These are phyloP conservation scores for Pisolithus microcarpus DNA, from an alignment of 768 basidiomycete genomes.

Conservation along the genomic window DNA sequence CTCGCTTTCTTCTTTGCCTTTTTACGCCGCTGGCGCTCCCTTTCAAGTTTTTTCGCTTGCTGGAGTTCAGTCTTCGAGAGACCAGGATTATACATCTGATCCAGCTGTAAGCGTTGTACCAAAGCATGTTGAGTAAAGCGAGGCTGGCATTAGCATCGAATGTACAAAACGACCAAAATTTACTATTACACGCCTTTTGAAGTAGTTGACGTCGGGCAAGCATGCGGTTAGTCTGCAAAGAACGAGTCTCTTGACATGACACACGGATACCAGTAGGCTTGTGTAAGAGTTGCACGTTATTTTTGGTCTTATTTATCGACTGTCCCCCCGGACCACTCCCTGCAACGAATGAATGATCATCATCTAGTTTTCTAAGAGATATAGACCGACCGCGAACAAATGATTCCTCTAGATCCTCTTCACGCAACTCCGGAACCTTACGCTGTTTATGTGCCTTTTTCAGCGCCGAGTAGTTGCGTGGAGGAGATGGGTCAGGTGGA, in stretches of 20 bases:
- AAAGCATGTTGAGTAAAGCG: constrained; percentile 3
- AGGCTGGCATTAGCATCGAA: constrained; percentile 13
- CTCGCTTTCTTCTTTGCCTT: constrained; percentile 67
- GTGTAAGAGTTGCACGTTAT: constrained; percentile 86
- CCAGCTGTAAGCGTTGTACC: constrained; percentile 42
- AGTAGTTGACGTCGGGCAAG: constrained; percentile 65
- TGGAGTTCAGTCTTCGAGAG: constrained; percentile 62
- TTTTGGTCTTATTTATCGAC: constrained; percentile 91
- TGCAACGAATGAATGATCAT: constrained; percentile 24
- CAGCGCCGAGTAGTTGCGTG: constrained; percentile 58
- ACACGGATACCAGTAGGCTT: constrained; percentile 85
- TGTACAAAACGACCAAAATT: constrained; percentile 9
- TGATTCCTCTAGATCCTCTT: constrained; percentile 78
- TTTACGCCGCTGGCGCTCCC: constrained; percentile 67
- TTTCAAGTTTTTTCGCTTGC: constrained; percentile 66
- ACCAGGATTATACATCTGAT: constrained; percentile 66
- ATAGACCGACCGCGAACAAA: constrained; percentile 72
- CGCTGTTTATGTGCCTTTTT: constrained; percentile 64
- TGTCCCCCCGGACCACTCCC: constrained; percentile 95
- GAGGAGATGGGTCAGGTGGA: constrained; percentile 23
- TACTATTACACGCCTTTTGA: constrained; percentile 59
- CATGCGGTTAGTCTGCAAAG: constrained; percentile 69
- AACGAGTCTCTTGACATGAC: constrained; percentile 83
- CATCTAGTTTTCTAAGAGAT: not conserved
- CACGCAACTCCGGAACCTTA: constrained; percentile 56